Conservation (phyloP, 495 filamentous ascomycete species). For the Aspergillus cristatus region DNA sequence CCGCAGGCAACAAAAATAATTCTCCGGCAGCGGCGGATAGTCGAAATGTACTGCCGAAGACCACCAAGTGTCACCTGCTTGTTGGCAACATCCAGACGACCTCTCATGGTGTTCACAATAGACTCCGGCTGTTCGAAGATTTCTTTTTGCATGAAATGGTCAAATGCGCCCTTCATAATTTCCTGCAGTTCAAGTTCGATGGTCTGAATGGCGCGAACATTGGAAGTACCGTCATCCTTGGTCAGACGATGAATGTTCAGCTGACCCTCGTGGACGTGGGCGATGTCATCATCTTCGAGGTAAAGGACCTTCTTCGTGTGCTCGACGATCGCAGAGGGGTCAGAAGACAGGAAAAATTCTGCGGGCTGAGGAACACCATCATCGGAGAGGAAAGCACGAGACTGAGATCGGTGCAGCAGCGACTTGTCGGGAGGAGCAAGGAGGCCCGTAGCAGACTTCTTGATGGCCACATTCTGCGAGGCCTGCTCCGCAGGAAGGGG, state of each 20-base stretch:
- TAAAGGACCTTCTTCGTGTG: slow-evolving; percentile 99
- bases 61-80: slow-evolving; percentile 93
- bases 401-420: slow-evolving; percentile 93
- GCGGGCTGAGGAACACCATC: slow-evolving; percentile 96
- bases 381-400: slow-evolving; percentile 95
- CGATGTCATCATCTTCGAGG: slow-evolving; percentile 98
- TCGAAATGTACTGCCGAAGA: slow-evolving; percentile 88
- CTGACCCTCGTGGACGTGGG: slow-evolving; percentile 96
- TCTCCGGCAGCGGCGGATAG: slow-evolving; percentile 89
- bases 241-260: slow-evolving; percentile 97
- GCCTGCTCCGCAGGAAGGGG: slow-evolving; percentile 89
- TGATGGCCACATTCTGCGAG: slow-evolving; percentile 91
- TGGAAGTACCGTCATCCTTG: slow-evolving; percentile 93
- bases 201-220: slow-evolving; percentile 95
- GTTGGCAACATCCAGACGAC: slow-evolving; percentile 85
- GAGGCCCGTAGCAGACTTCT: slow-evolving; percentile 75
- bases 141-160: slow-evolving; percentile 99
- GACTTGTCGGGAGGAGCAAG: slow-evolving; percentile 91
- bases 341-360: slow-evolving; percentile 97
- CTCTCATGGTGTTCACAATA: slow-evolving; percentile 98
- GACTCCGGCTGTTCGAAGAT: slow-evolving; percentile 99
- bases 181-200: slow-evolving; percentile 97
- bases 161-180: slow-evolving; percentile 99
- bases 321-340: slow-evolving; percentile 96
- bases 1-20: slow-evolving; percentile 98